Percentiles rank a stretch among this genome's conserved stretches.
These are phyloP conservation scores for Phytophthora multivora DNA, from an alignment of 352 stramenopile species.

Conservation along the genomic window DNA sequence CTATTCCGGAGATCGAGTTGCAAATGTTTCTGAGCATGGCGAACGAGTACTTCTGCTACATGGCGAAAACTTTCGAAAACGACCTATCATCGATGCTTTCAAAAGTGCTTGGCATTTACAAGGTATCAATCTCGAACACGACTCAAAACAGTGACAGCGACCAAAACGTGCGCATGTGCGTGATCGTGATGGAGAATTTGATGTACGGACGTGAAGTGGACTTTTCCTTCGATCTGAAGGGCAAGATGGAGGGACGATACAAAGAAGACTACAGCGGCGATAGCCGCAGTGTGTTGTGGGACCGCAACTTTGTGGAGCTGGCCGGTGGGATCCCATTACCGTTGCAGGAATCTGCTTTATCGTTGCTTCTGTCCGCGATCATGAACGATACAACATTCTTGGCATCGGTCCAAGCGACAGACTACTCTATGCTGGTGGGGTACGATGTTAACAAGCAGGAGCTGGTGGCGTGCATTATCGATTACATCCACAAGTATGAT, in stretches of 20 bases:
- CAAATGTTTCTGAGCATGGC: slow-evolving; percentile 92
- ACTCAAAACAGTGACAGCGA: slow-evolving; percentile 58
- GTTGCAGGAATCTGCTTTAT: slow-evolving; percentile 84
- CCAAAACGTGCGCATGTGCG: slow-evolving; percentile 77
- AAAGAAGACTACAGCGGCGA: slow-evolving; percentile 40
- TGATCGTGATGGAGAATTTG: slow-evolving; percentile 91
- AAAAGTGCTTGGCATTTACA: slow-evolving; percentile 89
- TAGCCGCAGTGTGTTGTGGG: slow-evolving; percentile 70
- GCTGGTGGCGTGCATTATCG: slow-evolving; percentile 87
- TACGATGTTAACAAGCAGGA: slow-evolving; percentile 89
- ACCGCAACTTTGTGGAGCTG: slow-evolving; percentile 89
- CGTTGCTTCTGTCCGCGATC: slow-evolving; percentile 79
- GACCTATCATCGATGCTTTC: slow-evolving; percentile 88
- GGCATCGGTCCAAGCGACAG: slow-evolving; percentile 81
- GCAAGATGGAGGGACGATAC: slow-evolving; percentile 88
- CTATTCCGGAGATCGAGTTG: slow-evolving; percentile 85
- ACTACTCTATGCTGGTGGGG: slow-evolving; percentile 90
- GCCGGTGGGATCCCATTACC: slow-evolving; percentile 80
- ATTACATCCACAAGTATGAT: slow-evolving; percentile 92
- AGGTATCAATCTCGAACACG: slow-evolving; percentile 72
- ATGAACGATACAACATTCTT: slow-evolving; percentile 88
- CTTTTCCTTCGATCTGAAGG: slow-evolving; percentile 89
- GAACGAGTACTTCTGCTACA: slow-evolving; percentile 90
- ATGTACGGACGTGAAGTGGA: slow-evolving; percentile 87
- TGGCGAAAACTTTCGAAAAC: slow-evolving; percentile 88